phyloP scores from a whole-genome alignment of 352 stramenopile species.

The Pythium guiyangense region DNA sequence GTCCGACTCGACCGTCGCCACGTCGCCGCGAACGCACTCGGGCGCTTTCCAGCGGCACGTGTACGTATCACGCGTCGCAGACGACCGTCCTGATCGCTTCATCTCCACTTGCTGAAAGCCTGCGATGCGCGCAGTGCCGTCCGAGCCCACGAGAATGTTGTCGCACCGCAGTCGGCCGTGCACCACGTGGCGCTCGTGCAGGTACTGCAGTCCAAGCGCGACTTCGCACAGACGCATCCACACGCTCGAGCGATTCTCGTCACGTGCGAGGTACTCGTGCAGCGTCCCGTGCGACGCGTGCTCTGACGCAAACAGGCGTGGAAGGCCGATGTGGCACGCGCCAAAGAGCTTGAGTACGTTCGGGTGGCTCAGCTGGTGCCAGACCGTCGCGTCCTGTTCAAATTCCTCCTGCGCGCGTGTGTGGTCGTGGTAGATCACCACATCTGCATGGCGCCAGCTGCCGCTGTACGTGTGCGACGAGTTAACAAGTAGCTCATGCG shows the following conservation, averaged over 20 bases:
- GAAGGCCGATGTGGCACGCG: constrained; percentile 2
- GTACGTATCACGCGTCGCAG: not conserved
- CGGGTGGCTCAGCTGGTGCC: constrained; percentile 17
- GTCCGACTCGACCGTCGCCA: constrained; percentile 18
- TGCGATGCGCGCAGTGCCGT: constrained; percentile 4
- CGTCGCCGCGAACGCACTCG: constrained; percentile 22
- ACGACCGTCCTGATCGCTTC: not conserved
- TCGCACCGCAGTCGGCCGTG: constrained; percentile 18
- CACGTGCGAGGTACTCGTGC: constrained; percentile 1
- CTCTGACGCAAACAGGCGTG: constrained; percentile 5
- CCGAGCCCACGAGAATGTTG: constrained; percentile 7
- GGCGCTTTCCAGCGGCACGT: constrained; percentile 23
- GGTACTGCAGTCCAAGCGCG: constrained; percentile 48
- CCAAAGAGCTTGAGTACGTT: constrained; percentile 17
- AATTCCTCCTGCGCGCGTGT: constrained; percentile 1
- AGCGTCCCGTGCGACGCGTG: constrained; percentile 3
- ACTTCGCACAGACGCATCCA: constrained; percentile 13
- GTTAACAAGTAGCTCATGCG: not conserved
- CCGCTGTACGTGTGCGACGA: not conserved
- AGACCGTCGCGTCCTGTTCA: not conserved
- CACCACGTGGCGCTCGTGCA: constrained; percentile 24
- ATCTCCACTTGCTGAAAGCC: constrained; percentile 2
- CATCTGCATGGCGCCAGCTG: constrained; percentile 7
- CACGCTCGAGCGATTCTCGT: not conserved
- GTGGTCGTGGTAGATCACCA: not conserved